These are phyloP conservation scores for Kitagawia praeruptora DNA, from an alignment of 129 eudicot species.

Conservation along the genomic window DNA sequence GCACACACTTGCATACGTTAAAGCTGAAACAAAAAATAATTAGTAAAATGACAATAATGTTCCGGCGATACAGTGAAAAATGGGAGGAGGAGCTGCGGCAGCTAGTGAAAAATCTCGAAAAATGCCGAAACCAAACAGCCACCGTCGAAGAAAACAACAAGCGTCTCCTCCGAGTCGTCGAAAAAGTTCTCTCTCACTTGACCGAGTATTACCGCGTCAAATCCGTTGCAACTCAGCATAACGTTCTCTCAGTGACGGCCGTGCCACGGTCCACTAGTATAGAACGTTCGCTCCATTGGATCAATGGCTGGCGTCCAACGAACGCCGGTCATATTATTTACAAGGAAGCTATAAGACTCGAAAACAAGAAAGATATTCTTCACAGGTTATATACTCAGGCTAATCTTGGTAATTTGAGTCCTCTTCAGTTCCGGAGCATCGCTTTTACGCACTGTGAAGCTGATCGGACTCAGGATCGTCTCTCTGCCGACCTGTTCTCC, in stretches of 20 bases:
- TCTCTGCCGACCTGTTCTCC: constrained; percentile 46
- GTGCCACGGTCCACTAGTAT: constrained; percentile 59
- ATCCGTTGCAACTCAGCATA: constrained; percentile 30
- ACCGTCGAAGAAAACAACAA: constrained; percentile 32
- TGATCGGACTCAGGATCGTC: constrained; percentile 49
- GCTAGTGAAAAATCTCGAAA: constrained; percentile 38
- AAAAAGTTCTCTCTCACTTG: constrained; percentile 48
- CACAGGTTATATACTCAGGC: constrained; percentile 46
- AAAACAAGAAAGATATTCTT: constrained; percentile 51
- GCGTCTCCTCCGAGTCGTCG: constrained; percentile 28
- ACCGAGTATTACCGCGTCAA: constrained; percentile 60
- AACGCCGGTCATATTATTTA: constrained; percentile 69
- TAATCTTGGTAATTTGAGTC: constrained; percentile 65
- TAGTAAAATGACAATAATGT: constrained; percentile 18
- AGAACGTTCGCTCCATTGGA: constrained; percentile 68
- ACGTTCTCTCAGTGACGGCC: constrained; percentile 40
- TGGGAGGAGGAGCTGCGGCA: constrained; percentile 66
- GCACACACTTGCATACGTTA: too few relatives aligned
- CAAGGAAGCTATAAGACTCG: constrained; percentile 58
- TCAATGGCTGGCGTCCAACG: constrained; percentile 89
- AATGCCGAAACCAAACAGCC: constrained; percentile 32
- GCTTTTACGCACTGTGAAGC: constrained; percentile 58
- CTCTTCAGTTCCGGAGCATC: constrained; percentile 59
- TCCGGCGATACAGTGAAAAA: constrained; percentile 43
- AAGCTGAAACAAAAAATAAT: too few relatives aligned